A percentile compares a stretch with the other conserved stretches of the same genome.
Evolutionary conservation across 441 rosid genomes (phyloP).

Genomic region (Populus hybrid): DNA sequence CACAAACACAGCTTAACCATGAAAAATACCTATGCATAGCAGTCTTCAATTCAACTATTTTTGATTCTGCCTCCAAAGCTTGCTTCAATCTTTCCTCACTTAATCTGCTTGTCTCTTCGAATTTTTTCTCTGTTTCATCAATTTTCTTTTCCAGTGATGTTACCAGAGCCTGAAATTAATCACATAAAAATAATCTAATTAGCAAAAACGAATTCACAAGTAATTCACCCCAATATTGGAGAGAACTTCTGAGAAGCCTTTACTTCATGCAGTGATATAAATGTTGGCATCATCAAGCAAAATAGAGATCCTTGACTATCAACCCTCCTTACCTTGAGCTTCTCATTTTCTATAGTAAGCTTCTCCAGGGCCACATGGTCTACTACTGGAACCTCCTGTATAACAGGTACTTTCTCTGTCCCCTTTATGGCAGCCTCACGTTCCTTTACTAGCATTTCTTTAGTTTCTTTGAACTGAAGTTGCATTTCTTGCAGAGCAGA

Average conservation of each 20-base stretch:
- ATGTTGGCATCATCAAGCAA: neutral
- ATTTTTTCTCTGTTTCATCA: conserved; percentile 26
- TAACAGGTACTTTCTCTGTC: conserved; percentile 62
- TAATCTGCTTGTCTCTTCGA: conserved; percentile 73
- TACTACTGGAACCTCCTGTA: conserved; percentile 87
- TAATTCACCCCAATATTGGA: conserved; percentile 10
- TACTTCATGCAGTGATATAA: neutral
- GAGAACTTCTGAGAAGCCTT: conserved; percentile 11
- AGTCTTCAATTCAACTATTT: conserved; percentile 78
- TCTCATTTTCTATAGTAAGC: conserved; percentile 82
- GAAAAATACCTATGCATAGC: conserved; percentile 74
- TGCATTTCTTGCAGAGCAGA: conserved; percentile 77
- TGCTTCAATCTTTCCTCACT: conserved; percentile 95
- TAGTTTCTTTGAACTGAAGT: conserved; percentile 75
- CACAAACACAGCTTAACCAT: conserved; percentile 3
- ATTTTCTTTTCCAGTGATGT: conserved; percentile 76
- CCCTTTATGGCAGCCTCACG: conserved; percentile 69
- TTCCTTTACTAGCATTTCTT: conserved; percentile 71
- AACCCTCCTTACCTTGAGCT: conserved; percentile 68
- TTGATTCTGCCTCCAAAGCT: conserved; percentile 88
- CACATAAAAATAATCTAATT: neutral
- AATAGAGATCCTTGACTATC: neutral
- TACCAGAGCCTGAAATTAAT: conserved; percentile 63
- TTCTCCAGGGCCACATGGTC: conserved; percentile 60
- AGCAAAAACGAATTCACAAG: neutral